Evolutionary conservation across 106 monocot species (phyloP), one percentile per base, ranked within the genome.

Genomic region (Apostasia shenzhenica): DNA sequence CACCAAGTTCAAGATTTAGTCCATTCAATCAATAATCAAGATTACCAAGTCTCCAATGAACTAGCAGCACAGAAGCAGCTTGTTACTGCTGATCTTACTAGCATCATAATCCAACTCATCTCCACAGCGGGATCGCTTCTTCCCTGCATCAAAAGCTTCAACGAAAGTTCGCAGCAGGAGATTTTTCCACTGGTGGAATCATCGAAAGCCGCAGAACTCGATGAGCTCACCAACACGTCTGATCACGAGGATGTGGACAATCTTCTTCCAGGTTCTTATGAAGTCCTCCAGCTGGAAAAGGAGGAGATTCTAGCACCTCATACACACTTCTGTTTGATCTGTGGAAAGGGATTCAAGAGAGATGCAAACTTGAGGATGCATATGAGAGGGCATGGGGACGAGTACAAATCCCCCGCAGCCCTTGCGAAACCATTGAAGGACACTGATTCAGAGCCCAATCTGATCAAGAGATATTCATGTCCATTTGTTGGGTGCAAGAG

Each of bases 361-460:
- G 91, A 91, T 67, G 95, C 95, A 5, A 95, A 95, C 59, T 75
- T 95, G 39, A 81, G 95, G 58, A 95, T 95, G 95, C 95, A 95
- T 54, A 95, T 95, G 95, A 81, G 95, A 78, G 95, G 95, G 57
- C 95, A 95, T 66, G 95, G 95, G 8, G 91, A 95, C 4, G 88
- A 95, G 80, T 95, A 92, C 78, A 95, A 95, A 67, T 86, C 73
- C 39, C 78, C 83, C 0, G 88, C 91, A 43, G 91, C 95, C 0
- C 91, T 95, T 67, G 85, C 95, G 13, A 95, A 95, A 72, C 95
- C 95, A 5, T 55, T 53, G 43, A 91, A 80, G 69, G 95, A 84
- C 6, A 40, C 52, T 8, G 77, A 59, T 62, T 75, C 77, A 0
- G 85, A 85, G 48, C 67, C 69, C 0, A 47, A 55, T 14, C 77